These are phyloP conservation scores for Aspergillus bridgeri DNA, from an alignment of 495 filamentous ascomycete genomes.

Conservation along the genomic window DNA sequence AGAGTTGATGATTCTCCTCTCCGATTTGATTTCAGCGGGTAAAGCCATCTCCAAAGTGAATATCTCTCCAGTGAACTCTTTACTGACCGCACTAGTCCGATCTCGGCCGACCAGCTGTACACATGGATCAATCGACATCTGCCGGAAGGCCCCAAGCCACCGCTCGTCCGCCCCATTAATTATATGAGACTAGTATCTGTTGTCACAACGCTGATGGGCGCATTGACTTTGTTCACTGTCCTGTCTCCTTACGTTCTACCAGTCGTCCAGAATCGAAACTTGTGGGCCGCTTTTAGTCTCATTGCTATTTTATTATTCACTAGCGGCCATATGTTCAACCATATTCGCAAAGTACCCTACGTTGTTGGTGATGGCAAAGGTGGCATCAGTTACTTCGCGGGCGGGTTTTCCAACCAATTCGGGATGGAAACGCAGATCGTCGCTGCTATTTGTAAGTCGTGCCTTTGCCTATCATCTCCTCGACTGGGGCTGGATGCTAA, in stretches of 20 bases:
- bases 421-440: conserved; percentile 96
- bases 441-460: conserved; percentile 84
- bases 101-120: conserved; percentile 74
- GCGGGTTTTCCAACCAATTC: conserved; percentile 92
- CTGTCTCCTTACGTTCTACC: conserved; percentile 84
- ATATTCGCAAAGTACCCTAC: conserved; percentile 96
- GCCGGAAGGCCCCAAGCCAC: conserved; percentile 67
- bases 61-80: neutral
- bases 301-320: conserved; percentile 93
- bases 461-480: no score
- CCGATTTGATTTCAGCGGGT: conserved; percentile 89
- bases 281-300: conserved; percentile 90
- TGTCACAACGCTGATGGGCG: conserved; percentile 63
- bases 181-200: conserved; percentile 70
- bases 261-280: conserved; percentile 80
- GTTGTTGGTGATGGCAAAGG: conserved; percentile 82
- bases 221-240: conserved; percentile 64
- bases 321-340: conserved; percentile 98
- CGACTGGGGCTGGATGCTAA: conserved; percentile 16
- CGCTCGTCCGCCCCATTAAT: conserved; percentile 80
- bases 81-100: conserved; percentile 47
- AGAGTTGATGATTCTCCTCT: conserved; percentile 63
- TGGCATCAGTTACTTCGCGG: conserved; percentile 86
- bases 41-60: conserved; percentile 23
- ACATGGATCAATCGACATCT: conserved; percentile 76